Conservation (phyloP, 2,329 filamentous ascomycete species). For the Aspergillus niger region DNA sequence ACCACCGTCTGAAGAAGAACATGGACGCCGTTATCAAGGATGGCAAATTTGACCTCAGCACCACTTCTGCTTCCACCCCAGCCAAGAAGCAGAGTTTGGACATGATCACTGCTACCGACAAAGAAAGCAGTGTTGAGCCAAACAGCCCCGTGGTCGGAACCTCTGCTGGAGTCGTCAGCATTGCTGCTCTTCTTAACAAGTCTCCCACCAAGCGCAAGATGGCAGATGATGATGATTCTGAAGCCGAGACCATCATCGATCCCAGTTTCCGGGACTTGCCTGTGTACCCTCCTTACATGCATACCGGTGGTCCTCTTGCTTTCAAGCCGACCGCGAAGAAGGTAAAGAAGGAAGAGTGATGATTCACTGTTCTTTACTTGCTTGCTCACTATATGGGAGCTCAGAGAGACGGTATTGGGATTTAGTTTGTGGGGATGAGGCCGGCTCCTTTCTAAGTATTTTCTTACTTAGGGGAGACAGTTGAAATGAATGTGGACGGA, state of each 20-base stretch:
- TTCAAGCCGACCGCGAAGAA: not conserved
- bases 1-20: conserved; percentile 17
- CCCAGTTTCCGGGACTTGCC: not conserved
- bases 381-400: no score
- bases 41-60: conserved; percentile 10
- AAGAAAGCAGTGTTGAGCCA: not conserved
- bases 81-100: not conserved
- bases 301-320: not conserved
- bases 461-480: not conserved
- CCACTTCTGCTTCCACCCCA: not conserved
- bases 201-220: conserved; percentile 12
- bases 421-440: no score
- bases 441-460: no score
- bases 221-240: not conserved
- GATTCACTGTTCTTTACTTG: no score
- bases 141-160: not conserved
- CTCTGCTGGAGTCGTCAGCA: no score
- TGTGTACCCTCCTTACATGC: no score
- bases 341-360: not conserved
- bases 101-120: not conserved
- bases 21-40: conserved; percentile 11
- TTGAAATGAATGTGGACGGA: not conserved
- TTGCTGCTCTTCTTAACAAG: not conserved
- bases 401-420: no score
- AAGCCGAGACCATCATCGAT: not conserved